These are phyloP conservation scores for Aspergillus clavatus DNA, from an alignment of 2,329 filamentous ascomycete genomes.

Conservation along the genomic window DNA sequence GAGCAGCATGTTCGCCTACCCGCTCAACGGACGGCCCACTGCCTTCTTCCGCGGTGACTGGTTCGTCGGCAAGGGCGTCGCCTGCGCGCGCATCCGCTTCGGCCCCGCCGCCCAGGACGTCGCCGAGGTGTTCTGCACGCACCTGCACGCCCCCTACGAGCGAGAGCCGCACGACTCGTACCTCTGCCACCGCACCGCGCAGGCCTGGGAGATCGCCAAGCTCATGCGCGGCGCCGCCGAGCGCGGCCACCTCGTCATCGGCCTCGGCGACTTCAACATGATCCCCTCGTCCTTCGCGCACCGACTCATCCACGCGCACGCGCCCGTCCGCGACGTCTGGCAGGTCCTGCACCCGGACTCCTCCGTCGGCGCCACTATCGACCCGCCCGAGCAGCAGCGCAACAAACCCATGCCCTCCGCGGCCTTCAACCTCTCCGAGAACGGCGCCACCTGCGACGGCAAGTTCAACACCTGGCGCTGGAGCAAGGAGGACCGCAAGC, in stretches of 20 bases:
- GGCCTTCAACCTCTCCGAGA: slow-evolving; percentile 69
- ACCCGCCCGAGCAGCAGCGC: slow-evolving; percentile 62
- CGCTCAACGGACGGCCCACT: slow-evolving; percentile 88
- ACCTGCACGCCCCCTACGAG: slow-evolving; percentile 86
- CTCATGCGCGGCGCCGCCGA: slow-evolving; percentile 76
- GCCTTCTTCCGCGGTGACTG: slow-evolving; percentile 94
- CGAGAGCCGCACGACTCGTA: slow-evolving; percentile 75
- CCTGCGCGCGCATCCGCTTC: slow-evolving; percentile 71
- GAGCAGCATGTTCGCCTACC: slow-evolving; percentile 78
- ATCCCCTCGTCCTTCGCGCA: slow-evolving; percentile 81
- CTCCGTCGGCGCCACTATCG: slow-evolving; percentile 67
- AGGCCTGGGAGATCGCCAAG: slow-evolving; percentile 93
- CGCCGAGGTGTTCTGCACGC: slow-evolving; percentile 88
- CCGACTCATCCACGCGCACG: slow-evolving; percentile 71
- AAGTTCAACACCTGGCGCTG: slow-evolving; percentile 92
- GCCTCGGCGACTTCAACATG: slow-evolving; percentile 95
- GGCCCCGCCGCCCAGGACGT: slow-evolving; percentile 61
- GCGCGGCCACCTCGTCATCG: slow-evolving; percentile 76
- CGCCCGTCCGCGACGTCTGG: slow-evolving; percentile 79
- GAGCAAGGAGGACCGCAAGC: slow-evolving; percentile 65
- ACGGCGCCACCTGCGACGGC: slow-evolving; percentile 83
- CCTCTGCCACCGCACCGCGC: slow-evolving; percentile 80
- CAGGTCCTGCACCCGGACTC: slow-evolving; percentile 76
- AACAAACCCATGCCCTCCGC: slow-evolving; percentile 67
- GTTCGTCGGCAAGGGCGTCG: slow-evolving; percentile 93